A percentile compares a stretch with the other conserved stretches of the same genome.
Evolutionary conservation across 768 basidiomycete species (phyloP).

Genomic region (Crassisporium funariophilum): DNA sequence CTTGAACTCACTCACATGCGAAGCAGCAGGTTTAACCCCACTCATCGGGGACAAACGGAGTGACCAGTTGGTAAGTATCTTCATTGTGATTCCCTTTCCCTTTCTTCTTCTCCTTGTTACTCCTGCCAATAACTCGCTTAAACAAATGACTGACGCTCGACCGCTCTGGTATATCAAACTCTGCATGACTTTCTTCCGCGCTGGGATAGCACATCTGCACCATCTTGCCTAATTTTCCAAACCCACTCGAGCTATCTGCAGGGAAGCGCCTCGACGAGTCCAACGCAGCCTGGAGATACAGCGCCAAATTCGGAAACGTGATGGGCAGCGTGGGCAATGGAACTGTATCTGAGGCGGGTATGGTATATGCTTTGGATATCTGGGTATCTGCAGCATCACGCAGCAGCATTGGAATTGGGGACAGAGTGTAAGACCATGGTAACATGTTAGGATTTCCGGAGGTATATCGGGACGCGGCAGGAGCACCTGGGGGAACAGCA

Average conservation of each 20-base stretch:
- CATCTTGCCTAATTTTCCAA: constrained; percentile 70
- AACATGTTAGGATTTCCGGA: constrained; percentile 64
- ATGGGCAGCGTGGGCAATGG: constrained; percentile 77
- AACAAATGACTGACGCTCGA: constrained; percentile 55
- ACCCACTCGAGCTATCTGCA: constrained; percentile 57
- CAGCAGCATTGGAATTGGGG: constrained; percentile 59
- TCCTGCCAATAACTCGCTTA: constrained; percentile 61
- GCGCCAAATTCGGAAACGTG: constrained; percentile 71
- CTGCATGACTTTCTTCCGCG: constrained; percentile 29
- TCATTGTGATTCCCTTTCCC: constrained; percentile 67
- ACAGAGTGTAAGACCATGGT: constrained; percentile 73
- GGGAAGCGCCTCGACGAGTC: constrained; percentile 65
- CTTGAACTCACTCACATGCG: too few relatives aligned
- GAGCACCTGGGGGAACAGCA: constrained; percentile 51
- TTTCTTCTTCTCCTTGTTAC: constrained; percentile 43
- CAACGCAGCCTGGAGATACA: constrained; percentile 72
- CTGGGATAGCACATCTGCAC: constrained; percentile 67
- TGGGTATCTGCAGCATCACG: constrained; percentile 63
- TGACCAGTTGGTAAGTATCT: constrained; percentile 80
- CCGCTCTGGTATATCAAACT: constrained; percentile 34
- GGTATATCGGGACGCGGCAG: constrained; percentile 47
- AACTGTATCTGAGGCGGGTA: constrained; percentile 59
- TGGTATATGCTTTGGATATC: constrained; percentile 69
- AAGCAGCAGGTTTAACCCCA: constrained; percentile 52
- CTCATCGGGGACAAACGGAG: constrained; percentile 78